These are phyloP conservation scores for Gymnopilus junonius DNA, from an alignment of 768 basidiomycete genomes.

Conservation along the genomic window DNA sequence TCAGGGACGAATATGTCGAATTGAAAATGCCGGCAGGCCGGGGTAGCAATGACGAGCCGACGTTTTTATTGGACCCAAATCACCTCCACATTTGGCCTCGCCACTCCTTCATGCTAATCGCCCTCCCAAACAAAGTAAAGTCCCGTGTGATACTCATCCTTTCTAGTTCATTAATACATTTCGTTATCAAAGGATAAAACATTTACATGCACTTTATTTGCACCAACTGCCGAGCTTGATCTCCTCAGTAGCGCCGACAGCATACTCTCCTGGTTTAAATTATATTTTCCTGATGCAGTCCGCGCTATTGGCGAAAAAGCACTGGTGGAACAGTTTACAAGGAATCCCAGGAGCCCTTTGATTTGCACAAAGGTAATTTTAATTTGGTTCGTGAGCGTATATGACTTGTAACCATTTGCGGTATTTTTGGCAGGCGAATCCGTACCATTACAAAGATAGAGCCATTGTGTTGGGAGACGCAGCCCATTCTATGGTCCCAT, in stretches of 20 bases:
- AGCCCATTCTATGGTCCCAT: slow-evolving; percentile 98
- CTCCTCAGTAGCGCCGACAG: slow-evolving; percentile 60
- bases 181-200: slow-evolving; percentile 79
- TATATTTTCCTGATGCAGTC: slow-evolving; percentile 89
- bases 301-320: slow-evolving; percentile 80
- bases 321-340: slow-evolving; percentile 76
- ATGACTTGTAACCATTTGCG: slow-evolving; percentile 27
- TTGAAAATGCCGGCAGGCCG: slow-evolving; percentile 89
- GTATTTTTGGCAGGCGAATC: slow-evolving; percentile 61
- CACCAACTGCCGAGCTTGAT: slow-evolving; percentile 79
- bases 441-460: slow-evolving; percentile 90
- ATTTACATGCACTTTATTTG: slow-evolving; percentile 97
- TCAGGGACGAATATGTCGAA: slow-evolving; percentile 95
- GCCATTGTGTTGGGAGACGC: slow-evolving; percentile 92
- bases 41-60: slow-evolving; percentile 60
- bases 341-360: slow-evolving; percentile 87
- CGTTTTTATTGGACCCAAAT: slow-evolving; percentile 88
- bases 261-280: slow-evolving; percentile 76
- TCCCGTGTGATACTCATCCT: slow-evolving; percentile 27
- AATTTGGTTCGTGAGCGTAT: slow-evolving; percentile 19
- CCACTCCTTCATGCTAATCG: slow-evolving; percentile 99
- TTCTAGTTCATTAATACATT: slow-evolving; percentile 28
- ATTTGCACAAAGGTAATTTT: slow-evolving; percentile 87
- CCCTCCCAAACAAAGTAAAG: slow-evolving; percentile 92
- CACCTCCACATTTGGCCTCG: slow-evolving; percentile 99